These are phyloP conservation scores for Aspergillus eucalypticola DNA, from an alignment of 2,329 filamentous ascomycete genomes.

Conservation along the genomic window DNA sequence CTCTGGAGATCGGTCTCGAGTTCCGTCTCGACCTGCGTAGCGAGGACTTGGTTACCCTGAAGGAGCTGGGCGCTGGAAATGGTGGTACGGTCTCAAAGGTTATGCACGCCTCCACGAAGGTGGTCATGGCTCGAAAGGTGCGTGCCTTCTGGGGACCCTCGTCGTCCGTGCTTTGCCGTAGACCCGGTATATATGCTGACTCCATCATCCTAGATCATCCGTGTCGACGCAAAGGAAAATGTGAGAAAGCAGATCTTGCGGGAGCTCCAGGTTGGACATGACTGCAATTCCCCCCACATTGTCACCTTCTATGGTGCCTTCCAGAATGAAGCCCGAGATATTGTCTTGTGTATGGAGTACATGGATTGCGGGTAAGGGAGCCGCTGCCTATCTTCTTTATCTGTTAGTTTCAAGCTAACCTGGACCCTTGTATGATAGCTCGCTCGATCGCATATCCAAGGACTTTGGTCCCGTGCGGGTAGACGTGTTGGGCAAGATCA, in stretches of 20 bases:
- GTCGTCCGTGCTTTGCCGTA: not conserved
- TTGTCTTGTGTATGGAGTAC: conserved; percentile 99
- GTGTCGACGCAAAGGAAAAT: conserved; percentile 96
- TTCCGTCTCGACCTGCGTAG: conserved; percentile 90
- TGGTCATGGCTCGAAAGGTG: conserved; percentile 97
- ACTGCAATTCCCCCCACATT: conserved; percentile 95
- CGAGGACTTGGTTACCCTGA: conserved; percentile 88
- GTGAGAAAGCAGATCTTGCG: conserved; percentile 95
- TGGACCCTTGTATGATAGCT: conserved; percentile 54
- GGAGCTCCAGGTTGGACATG: conserved; percentile 97
- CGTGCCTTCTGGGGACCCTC: conserved; percentile 16
- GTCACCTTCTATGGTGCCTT: conserved; percentile 98
- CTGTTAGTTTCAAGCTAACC: conserved; percentile 14
- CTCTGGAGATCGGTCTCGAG: conserved; percentile 93
- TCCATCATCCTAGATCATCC: conserved; percentile 70
- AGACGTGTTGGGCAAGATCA: conserved; percentile 95
- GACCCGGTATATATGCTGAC: conserved; percentile 7
- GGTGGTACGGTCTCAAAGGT: conserved; percentile 98
- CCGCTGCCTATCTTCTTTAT: not conserved
- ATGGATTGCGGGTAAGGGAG: conserved; percentile 93
- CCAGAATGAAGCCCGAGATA: conserved; percentile 92
- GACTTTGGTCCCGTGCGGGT: conserved; percentile 94
- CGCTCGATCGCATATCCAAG: conserved; percentile 89
- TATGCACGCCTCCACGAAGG: conserved; percentile 88
- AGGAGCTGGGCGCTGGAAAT: conserved; percentile 93